Conservation (phyloP, 352 stramenopile genomes). For the Pythium dissotocum region DNA sequence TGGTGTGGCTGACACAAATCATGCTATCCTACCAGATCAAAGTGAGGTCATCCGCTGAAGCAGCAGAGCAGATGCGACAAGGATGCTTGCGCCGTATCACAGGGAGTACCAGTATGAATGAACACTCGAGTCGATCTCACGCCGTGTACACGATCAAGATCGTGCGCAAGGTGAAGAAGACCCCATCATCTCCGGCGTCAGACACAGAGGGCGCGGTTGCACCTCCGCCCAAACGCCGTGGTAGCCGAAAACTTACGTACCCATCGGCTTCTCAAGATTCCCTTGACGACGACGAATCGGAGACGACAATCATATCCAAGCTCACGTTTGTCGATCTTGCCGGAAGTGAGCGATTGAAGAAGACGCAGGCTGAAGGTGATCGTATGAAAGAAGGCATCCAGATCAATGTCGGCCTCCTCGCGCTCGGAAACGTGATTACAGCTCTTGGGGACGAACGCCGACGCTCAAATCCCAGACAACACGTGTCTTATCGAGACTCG, state of each 20-base stretch:
- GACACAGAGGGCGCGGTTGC: background rate
- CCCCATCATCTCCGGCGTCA: background rate
- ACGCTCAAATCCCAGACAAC: slow-evolving; percentile 42
- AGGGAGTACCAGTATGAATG: slow-evolving; percentile 88
- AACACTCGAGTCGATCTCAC: slow-evolving; percentile 85
- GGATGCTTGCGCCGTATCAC: slow-evolving; percentile 78
- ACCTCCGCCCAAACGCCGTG: slow-evolving; percentile 12
- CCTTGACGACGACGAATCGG: slow-evolving; percentile 27
- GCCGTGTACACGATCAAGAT: slow-evolving; percentile 89
- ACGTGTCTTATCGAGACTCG: slow-evolving; percentile 82
- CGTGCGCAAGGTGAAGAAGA: slow-evolving; percentile 39
- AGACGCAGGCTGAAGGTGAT: slow-evolving; percentile 77
- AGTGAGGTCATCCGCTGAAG: slow-evolving; percentile 52
- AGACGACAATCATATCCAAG: slow-evolving; percentile 68
- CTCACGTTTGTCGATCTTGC: slow-evolving; percentile 89
- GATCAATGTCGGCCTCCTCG: slow-evolving; percentile 85
- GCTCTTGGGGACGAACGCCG: slow-evolving; percentile 74
- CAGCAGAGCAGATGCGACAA: slow-evolving; percentile 77
- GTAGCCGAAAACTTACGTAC: slow-evolving; percentile 16
- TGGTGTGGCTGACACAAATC: background rate
- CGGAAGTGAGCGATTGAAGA: slow-evolving; percentile 86
- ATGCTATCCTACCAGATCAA: slow-evolving; percentile 37
- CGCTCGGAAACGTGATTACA: slow-evolving; percentile 88
- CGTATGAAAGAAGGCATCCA: slow-evolving; percentile 91
- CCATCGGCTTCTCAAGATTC: slow-evolving; percentile 9